Base-by-base conservation (phyloP, 2,329 filamentous ascomycete species). In the Monosporascus sp. region DNA sequence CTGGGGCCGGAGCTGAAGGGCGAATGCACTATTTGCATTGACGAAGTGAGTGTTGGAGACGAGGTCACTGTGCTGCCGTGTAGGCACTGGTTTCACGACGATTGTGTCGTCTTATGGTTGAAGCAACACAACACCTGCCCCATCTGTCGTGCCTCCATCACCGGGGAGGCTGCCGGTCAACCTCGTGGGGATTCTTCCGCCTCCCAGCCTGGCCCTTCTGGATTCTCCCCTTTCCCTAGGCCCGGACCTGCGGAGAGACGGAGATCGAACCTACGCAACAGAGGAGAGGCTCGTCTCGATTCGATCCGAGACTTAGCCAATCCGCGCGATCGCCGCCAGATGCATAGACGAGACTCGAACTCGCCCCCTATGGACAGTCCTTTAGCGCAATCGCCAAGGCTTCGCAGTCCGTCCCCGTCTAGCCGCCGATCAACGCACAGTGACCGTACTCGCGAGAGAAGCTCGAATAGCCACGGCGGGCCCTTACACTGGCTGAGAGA, bases 21-120 rank as follows among this genome's bases (percentile, higher is more conserved):
- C 42, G 92, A 97, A 65, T 99, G 94, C 69, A 92, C 89, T 37
- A 96, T 99, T 54, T 99, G 94, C 71, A 96, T 97, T 75, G 91
- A 97, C 51, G 82, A 89, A 27, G 86, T 95, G 56, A 78, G 82
- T 25, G 65, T 88, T 37, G 88, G 84, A 11, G 84, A 89, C 31
- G 84, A 89, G 65, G 89, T 93, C 5, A 82, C 88, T 0, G 80
- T 86, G 46, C 72, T 99, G 49, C 91, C 91, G 0, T 99, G 94
- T 72, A 87, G 84, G 54, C 94, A 99, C 66, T 96, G 90, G 90
- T 97, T 96, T 68, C 93, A 97, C 65, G 85, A 86, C 53, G 76
- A 82, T 25, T 97, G 93, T 63, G 88, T 94, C 36, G 79, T 84
- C 24, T 77, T 88, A 48, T 97, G 93, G 93, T 73, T 97, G 49